Evolutionary conservation across 106 monocot species (phyloP).

Genomic region (Agapanthus africanus): DNA sequence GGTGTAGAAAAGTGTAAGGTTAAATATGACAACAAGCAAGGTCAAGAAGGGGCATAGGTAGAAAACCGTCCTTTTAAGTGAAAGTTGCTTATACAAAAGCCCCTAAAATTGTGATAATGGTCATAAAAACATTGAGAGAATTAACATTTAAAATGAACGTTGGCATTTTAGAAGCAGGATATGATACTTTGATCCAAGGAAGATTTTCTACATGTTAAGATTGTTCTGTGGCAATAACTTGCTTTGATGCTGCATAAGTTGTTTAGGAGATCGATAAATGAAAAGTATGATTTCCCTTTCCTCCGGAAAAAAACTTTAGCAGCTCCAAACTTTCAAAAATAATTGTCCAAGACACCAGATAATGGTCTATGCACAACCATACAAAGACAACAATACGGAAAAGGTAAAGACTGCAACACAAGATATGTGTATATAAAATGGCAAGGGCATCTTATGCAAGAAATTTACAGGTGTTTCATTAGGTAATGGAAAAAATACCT

Average conservation of each 20-base stretch:
- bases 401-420: neutral
- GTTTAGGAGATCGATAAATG: neutral
- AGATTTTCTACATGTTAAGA: neutral
- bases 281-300: neutral
- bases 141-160: neutral
- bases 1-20: too few relatives aligned
- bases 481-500: conserved; percentile 29
- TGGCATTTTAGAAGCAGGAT: too few relatives aligned
- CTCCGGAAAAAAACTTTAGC: neutral
- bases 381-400: neutral
- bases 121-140: neutral
- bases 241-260: neutral
- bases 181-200: neutral
- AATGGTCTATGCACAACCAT: neutral
- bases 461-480: neutral
- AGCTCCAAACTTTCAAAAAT: neutral
- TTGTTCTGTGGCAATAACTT: neutral
- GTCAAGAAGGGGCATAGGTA: neutral
- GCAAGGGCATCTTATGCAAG: neutral
- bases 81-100: neutral
- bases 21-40: too few relatives aligned
- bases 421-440: neutral
- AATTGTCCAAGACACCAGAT: neutral
- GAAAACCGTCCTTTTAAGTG: too few relatives aligned
- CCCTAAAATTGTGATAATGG: neutral